A percentile compares a stretch with the other conserved stretches of the same genome.
Evolutionary conservation across 345 rosid species (phyloP).

Genomic region (Boechera stricta): DNA sequence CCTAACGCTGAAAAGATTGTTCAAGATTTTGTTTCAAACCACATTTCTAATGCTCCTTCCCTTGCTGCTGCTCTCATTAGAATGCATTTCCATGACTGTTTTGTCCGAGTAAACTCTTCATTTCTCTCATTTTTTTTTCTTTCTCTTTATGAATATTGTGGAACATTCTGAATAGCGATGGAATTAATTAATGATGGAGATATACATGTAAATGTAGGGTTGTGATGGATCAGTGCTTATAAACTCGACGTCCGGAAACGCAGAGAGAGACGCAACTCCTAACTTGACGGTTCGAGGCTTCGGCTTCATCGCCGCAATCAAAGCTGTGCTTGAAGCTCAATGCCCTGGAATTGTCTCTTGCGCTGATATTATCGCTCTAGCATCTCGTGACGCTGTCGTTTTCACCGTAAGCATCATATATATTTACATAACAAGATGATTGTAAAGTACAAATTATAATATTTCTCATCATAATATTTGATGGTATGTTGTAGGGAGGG

Average conservation of each 20-base stretch:
- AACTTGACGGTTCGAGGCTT: slow-evolving; percentile 74
- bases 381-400: slow-evolving; percentile 72
- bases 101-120: slow-evolving; percentile 59
- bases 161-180: not conserved
- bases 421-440: not conserved
- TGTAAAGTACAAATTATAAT: not conserved
- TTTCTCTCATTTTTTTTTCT: not conserved
- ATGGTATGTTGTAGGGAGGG: slow-evolving; percentile 62
- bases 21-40: slow-evolving; percentile 57
- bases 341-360: slow-evolving; percentile 86
- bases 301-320: slow-evolving; percentile 69
- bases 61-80: slow-evolving; percentile 75
- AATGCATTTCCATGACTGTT: slow-evolving; percentile 94
- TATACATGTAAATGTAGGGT: slow-evolving; percentile 54
- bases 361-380: slow-evolving; percentile 73
- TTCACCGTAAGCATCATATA: slow-evolving; percentile 54
- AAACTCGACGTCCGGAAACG: slow-evolving; percentile 65
- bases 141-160: not conserved
- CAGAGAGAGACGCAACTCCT: slow-evolving; percentile 69
- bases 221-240: slow-evolving; percentile 89
- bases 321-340: slow-evolving; percentile 69
- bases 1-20: slow-evolving; percentile 78
- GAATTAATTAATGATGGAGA: not conserved
- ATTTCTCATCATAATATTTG: not conserved
- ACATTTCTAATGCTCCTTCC: slow-evolving; percentile 73